Evolutionary conservation across 192 early-diverging fungal species (phyloP), one percentile per base, ranked within the genome.

Genomic region (Dissophora globulifera): DNA sequence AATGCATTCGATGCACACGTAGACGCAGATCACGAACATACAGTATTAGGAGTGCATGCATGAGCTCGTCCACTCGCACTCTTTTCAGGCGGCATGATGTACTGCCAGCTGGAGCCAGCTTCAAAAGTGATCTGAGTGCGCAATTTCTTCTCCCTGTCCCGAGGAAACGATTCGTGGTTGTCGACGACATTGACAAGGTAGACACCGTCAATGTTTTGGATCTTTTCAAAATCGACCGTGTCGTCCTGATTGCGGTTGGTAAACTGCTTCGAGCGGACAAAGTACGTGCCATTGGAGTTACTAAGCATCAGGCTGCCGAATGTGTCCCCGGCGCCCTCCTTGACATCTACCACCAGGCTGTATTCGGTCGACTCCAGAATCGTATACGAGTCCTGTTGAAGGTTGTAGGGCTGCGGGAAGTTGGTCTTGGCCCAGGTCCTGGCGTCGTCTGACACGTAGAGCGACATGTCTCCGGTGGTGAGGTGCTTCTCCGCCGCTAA

Each of bases 211-310:
- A 94, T 78, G 13, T 91, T 89, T 38, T 94, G 88, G 30, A 96
- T 86, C 11, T 91, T 85, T 82, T 98, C 96, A 80, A 96, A 94
- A 67, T 99, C 97, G 9, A 98, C 93, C 27, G 86, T 67, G 19
- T 95, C 97, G 9, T 76, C 38, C 0, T 29, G 15, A 45, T 93
- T 87, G 30, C 94, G 89, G 62, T 99, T 95, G 19, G 92, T 93
- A 74, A 94, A 84, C 30, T 94, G 85, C 27, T 95, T 85, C 32
- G 90, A 83, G 55, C 85, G 85, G 40, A 89, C 87, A 71, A 95
- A 99, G 62, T 90, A 90, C 1, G 87, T 93, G 53, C 97, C 97
- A 46, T 95, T 90, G 5, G 93, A 94, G 75, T 94, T 94, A 17
- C 95, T 97, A 20, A 87, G 60, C 78, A 89, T 95, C 48, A 99